These are phyloP conservation scores for Iodosphaeria phyllophila DNA, from an alignment of 2,329 filamentous ascomycete species.

Conservation along the genomic window DNA sequence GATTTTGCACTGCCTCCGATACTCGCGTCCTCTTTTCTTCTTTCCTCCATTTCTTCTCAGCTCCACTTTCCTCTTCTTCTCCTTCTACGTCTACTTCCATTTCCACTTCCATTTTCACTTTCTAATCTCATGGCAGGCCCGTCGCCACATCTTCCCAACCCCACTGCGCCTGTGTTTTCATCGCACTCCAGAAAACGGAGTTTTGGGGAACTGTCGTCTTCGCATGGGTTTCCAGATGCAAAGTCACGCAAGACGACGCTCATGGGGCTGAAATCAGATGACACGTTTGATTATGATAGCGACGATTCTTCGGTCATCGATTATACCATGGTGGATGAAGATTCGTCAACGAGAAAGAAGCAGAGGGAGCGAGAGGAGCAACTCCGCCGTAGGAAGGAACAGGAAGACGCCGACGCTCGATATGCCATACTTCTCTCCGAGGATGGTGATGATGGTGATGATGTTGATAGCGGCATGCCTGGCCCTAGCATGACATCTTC, in stretches of 20 bases:
- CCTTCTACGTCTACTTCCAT: no score
- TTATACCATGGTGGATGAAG: constrained; percentile 19
- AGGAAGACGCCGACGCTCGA: constrained; percentile 4
- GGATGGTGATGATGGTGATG: constrained; percentile 1
- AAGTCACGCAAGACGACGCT: constrained; percentile 18
- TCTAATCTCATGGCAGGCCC: no score
- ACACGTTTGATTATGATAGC: constrained; percentile 1
- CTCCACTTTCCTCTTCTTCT: no score
- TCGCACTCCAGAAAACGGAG: no score
- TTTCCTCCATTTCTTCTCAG: no score
- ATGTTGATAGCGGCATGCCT: not conserved
- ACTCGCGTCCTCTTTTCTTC: no score
- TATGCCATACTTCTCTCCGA: constrained; percentile 4
- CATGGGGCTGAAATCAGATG: no score
- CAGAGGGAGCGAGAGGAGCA: constrained; percentile 17
- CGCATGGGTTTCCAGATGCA: constrained; percentile 2
- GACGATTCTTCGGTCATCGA: constrained; percentile 17
- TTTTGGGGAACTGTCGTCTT: no score
- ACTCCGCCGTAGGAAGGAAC: constrained; percentile 2
- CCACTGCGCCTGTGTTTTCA: no score
- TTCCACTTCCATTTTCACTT: no score
- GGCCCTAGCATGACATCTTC: not conserved
- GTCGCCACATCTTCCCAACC: no score
- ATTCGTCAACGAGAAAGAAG: constrained; percentile 12
- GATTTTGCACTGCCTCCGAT: no score